Evolutionary conservation across 176 grass and related monocot genomes (phyloP), one percentile per base, ranked within the genome.

Genomic region (Avena atlantica): DNA sequence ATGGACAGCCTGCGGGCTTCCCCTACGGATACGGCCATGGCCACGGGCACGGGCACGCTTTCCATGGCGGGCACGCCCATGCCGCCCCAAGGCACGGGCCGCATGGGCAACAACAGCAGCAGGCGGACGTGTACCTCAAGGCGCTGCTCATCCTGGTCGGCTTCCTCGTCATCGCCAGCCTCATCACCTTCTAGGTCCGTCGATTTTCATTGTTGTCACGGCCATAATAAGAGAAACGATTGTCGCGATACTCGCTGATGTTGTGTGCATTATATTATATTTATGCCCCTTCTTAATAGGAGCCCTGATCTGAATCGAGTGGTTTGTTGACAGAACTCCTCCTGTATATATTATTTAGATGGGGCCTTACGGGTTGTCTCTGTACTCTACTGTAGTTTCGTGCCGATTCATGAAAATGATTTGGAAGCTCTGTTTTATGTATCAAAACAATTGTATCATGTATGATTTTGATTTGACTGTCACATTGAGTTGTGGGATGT

Each of bases 121-220:
- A 97, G 79, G 92, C 95, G 0, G 93, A 97, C 61, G 87, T 93
- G 20, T 97, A 95, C 79, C 92, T 97, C 13, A 97, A 94, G 86
- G 90, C 87, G 16, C 73, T 97, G 57, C 88, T 95, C 76, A 84
- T 97, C 85, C 88, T 97, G 74, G 93, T 97, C 4, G 95, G 95
- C 56, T 87, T 94, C 77, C 93, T 97, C 24, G 95, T 97, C 42
- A 86, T 97, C 48, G 89, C 87, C 57, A 95, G 89, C 79, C 95
- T 97, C 87, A 70, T 97, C 84, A 88, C 91, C 14, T 97, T 97
- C 90, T 97, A 97, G 91, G 59, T 59, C 21, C 51, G 74, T 42
- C 29, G 76, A 19, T 56, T 44, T 9, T 84, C 24, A 65, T 36
- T 3, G 2, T 7, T 65, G 12, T 66, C 64, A 67, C 15, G 64